Conservation (phyloP, 257 asterid species). For the Gardenia jasminoides region DNA sequence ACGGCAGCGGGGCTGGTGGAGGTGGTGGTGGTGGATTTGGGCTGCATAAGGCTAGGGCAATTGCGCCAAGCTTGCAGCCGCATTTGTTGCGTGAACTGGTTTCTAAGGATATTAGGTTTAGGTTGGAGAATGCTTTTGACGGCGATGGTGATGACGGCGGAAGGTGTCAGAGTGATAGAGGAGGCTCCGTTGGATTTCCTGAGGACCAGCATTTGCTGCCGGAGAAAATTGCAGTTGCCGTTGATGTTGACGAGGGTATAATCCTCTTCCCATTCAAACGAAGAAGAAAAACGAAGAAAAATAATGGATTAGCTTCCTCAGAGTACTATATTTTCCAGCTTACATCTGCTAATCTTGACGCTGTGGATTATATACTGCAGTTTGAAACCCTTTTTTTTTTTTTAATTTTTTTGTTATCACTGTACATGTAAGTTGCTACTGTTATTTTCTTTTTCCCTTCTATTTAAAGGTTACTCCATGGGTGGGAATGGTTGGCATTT, state of each 20-base stretch:
- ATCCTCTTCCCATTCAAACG: background rate
- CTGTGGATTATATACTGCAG: background rate
- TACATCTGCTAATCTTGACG: background rate
- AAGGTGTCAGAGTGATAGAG: conserved; percentile 20
- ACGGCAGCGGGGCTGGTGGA: background rate
- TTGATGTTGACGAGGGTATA: conserved; percentile 91
- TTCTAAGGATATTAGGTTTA: conserved; percentile 19
- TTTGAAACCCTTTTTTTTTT: background rate
- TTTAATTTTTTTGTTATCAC: background rate
- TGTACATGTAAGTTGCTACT: background rate
- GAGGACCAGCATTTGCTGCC: conserved; percentile 24
- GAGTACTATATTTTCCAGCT: background rate
- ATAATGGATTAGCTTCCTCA: background rate
- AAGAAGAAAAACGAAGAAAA: background rate
- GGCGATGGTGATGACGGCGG: conserved; percentile 26
- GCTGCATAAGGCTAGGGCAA: conserved; percentile 20
- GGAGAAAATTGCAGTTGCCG: conserved; percentile 61
- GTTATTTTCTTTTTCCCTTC: background rate
- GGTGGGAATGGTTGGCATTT: background rate
- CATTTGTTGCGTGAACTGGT: conserved; percentile 23
- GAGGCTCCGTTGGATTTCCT: conserved; percentile 30
- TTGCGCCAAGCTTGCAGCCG: conserved; percentile 18
- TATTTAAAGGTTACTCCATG: background rate
- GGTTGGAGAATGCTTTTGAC: conserved; percentile 21
- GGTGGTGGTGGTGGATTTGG: conserved; percentile 5